A percentile compares a stretch with the other conserved stretches of the same genome.
Conservation (phyloP, 176 grass and related monocot species). For the Zea luxurians region DNA sequence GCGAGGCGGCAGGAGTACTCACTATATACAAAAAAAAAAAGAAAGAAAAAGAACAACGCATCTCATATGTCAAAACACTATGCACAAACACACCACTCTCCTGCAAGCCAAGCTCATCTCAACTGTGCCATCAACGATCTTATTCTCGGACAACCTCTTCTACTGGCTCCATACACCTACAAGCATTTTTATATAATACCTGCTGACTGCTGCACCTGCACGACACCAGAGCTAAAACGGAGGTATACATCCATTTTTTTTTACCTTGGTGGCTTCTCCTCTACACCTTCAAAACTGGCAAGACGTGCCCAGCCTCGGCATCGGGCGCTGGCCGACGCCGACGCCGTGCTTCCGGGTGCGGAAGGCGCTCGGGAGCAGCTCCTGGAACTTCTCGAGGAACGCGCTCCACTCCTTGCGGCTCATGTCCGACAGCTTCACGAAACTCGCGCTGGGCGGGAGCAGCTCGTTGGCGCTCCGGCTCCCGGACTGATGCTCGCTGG, state of each 20-base stretch:
- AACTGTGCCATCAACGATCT: constrained; percentile 33
- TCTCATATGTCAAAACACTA: constrained; percentile 47
- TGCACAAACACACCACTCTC: constrained; percentile 48
- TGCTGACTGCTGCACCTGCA: constrained; percentile 3
- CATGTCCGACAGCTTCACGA: constrained; percentile 88
- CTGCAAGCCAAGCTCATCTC: constrained; percentile 11
- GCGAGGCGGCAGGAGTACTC: constrained; percentile 30
- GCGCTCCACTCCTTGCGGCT: constrained; percentile 60
- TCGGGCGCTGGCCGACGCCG: constrained; percentile 31
- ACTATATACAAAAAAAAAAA: constrained; percentile 35
- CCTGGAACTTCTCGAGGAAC: constrained; percentile 79
- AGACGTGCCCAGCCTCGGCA: constrained; percentile 84
- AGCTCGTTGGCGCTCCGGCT: constrained; percentile 83
- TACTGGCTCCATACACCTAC: constrained; percentile 38
- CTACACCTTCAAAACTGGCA: constrained; percentile 84
- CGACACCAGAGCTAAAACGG: constrained; percentile 22
- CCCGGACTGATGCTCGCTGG: constrained; percentile 53
- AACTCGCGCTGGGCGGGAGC: constrained; percentile 62
- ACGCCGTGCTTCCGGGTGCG: constrained; percentile 47
- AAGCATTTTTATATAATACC: constrained; percentile 19
- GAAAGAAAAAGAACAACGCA: constrained; percentile 31
- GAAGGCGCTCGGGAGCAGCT: constrained; percentile 71
- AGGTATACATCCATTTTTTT: background rate
- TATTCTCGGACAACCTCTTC: constrained; percentile 42
- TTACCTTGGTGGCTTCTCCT: constrained; percentile 36